Conservation (phyloP, 2,329 filamentous ascomycete species). For the Aurifilum marmelostoma region DNA sequence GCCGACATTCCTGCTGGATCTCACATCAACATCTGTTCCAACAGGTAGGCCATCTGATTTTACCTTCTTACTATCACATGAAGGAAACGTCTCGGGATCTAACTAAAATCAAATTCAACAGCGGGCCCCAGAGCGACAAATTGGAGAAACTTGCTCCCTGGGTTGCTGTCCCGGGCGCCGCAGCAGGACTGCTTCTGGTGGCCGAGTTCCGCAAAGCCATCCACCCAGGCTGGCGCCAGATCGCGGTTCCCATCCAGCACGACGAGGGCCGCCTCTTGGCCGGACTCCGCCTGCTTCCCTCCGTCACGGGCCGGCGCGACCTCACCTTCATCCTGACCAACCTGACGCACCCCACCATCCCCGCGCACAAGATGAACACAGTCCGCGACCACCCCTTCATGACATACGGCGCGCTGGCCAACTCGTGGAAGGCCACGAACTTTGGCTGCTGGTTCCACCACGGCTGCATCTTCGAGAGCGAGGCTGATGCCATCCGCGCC, state of each 20-base stretch:
- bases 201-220: constrained; percentile 24
- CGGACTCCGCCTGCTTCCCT: constrained; percentile 19
- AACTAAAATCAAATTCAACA: not conserved
- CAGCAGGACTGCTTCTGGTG: constrained; percentile 19
- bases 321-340: constrained; percentile 20
- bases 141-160: constrained; percentile 14
- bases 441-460: constrained; percentile 26
- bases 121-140: constrained; percentile 1
- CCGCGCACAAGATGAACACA: constrained; percentile 1
- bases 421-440: constrained; percentile 27
- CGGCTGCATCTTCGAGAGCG: constrained; percentile 8
- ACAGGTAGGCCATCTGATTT: constrained; percentile 17
- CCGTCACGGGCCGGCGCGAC: constrained; percentile 3
- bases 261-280: constrained; percentile 23
- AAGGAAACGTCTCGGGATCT: not conserved
- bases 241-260: constrained; percentile 21
- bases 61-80: not conserved
- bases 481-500: constrained; percentile 5
- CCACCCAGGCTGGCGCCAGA: constrained; percentile 26
- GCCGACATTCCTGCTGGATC: constrained; percentile 16
- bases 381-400: constrained; percentile 11
- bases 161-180: constrained; percentile 19
- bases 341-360: constrained; percentile 21
- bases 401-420: constrained; percentile 15
- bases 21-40: constrained; percentile 24